phyloP scores from a whole-genome alignment of 257 asterid genomes.

The Petunia axillaris region DNA sequence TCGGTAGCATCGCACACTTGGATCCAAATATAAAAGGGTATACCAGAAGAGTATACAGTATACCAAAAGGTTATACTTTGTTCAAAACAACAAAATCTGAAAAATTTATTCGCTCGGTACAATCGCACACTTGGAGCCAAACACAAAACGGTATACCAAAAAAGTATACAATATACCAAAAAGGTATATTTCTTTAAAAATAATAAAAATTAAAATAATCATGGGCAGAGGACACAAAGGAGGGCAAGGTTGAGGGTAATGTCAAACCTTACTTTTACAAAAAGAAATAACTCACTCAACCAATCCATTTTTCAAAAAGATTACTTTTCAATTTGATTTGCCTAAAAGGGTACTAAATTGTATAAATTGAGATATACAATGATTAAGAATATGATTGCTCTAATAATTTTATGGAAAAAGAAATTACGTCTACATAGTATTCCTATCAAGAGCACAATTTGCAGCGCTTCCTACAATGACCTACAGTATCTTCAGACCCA shows the following conservation, averaged over 20 bases:
- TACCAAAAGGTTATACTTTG: too few relatives aligned
- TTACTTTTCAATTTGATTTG: not conserved
- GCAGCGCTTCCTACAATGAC: conserved; percentile 82
- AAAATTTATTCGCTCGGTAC: too few relatives aligned
- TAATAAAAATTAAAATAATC: not conserved
- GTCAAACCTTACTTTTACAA: not conserved
- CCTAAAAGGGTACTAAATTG: not conserved
- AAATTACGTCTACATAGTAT: not conserved
- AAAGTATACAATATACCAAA: too few relatives aligned
- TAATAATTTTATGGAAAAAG: not conserved
- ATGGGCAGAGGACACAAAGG: not conserved
- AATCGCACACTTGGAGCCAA: too few relatives aligned
- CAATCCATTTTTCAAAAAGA: not conserved
- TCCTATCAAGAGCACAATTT: conserved; percentile 57
- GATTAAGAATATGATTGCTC: not conserved
- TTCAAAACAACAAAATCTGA: too few relatives aligned
- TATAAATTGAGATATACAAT: not conserved
- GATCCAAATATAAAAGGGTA: too few relatives aligned
- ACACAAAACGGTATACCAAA: too few relatives aligned
- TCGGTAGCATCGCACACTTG: too few relatives aligned
- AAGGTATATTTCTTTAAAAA: too few relatives aligned
- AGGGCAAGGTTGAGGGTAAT: not conserved
- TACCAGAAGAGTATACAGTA: too few relatives aligned
- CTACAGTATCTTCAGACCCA: conserved; percentile 47
- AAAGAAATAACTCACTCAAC: not conserved